Base-by-base conservation (phyloP, 805 yeast genomes). In the Metschnikowia cubensis region DNA sequence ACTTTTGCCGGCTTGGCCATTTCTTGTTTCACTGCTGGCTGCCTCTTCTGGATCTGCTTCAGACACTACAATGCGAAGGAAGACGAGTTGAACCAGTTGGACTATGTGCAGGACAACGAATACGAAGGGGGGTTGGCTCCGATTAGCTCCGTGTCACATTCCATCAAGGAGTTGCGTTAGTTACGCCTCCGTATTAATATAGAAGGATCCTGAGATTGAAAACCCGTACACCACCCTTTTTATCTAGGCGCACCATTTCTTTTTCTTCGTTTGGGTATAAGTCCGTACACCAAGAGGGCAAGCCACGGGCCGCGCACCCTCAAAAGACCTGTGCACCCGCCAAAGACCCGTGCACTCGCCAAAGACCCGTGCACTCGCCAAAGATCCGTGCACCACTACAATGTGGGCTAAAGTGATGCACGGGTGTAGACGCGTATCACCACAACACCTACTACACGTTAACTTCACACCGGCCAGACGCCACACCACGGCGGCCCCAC, bases 1-100 rank as follows among this genome's bases (percentile, higher is more conserved):
- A 77, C 81, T 61, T 87, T 81, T 67, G 73, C 79, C 45, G 87
- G 86, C 45, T 74, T 85, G 54, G 84, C 83, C 17, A 66, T 76
- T 42, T 75, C 86, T 5, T 78, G 87, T 57, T 69, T 81, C 58
- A 56, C 81, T 51, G 79, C 81, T 34, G 92, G 91, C 20, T 51
- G 75, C 49, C 35, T 72, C 29, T 87, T 87, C 81, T 84, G 85
- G 84, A 36, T 80, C 55, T 58, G 70, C 47, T 85, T 82, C 81
- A 67, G 68, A 29, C 74, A 72, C 53, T 80, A 77, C 66, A 83
- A 84, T 61, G 65, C 68, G 22, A 69, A 68, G 50, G 88, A 83
- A 66, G 86, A 82, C 52, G 80, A 73, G 54, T 71, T 79, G 68
- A 83, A 82, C 64, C 70, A 67, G 33, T 68, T 83, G 58, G 85